Percentiles rank a stretch among this genome's conserved stretches.
phyloP scores from a whole-genome alignment of 2,329 filamentous ascomycete genomes.

The Alternaria sp. region DNA sequence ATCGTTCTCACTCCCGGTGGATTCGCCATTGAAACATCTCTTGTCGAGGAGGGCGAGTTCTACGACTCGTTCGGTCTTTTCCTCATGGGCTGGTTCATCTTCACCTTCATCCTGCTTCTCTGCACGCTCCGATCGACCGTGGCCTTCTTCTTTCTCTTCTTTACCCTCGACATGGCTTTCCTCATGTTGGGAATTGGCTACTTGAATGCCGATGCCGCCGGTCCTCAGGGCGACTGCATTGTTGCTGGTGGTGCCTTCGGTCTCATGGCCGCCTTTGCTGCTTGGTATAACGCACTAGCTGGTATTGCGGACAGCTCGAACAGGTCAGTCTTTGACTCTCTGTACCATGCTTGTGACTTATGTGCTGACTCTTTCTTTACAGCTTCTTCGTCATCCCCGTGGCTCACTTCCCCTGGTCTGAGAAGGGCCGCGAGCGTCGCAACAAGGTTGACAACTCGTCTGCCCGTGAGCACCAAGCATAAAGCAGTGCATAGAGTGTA shows the following conservation, averaged over 20 bases:
- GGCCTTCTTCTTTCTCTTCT: conserved; percentile 66
- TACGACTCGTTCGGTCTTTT: conserved; percentile 66
- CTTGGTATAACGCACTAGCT: conserved; percentile 65
- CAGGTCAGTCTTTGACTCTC: conserved; percentile 46
- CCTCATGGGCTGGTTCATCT: conserved; percentile 68
- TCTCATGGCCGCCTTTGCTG: conserved; percentile 62
- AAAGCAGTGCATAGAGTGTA: neutral
- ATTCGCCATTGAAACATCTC: conserved; percentile 55
- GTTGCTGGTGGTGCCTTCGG: conserved; percentile 63
- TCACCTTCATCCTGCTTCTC: conserved; percentile 65
- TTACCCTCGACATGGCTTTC: conserved; percentile 67
- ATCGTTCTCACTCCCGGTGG: conserved; percentile 66
- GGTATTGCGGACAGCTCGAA: conserved; percentile 65
- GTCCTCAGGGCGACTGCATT: conserved; percentile 57
- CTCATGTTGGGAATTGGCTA: conserved; percentile 65
- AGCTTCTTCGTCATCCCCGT: conserved; percentile 96
- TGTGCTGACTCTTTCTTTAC: conserved; percentile 18
- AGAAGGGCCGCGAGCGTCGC: conserved; percentile 52
- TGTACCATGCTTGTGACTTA: neutral
- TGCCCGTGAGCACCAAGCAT: conserved; percentile 19
- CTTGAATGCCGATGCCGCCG: conserved; percentile 55
- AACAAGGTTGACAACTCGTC: conserved; percentile 54
- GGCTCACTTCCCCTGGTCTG: conserved; percentile 92
- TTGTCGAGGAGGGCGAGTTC: conserved; percentile 50
- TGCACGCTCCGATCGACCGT: conserved; percentile 67